Percentiles rank a stretch among this genome's conserved stretches.
Conservation (phyloP, 2,329 filamentous ascomycete species). For the Teratosphaeriaceae sp. region DNA sequence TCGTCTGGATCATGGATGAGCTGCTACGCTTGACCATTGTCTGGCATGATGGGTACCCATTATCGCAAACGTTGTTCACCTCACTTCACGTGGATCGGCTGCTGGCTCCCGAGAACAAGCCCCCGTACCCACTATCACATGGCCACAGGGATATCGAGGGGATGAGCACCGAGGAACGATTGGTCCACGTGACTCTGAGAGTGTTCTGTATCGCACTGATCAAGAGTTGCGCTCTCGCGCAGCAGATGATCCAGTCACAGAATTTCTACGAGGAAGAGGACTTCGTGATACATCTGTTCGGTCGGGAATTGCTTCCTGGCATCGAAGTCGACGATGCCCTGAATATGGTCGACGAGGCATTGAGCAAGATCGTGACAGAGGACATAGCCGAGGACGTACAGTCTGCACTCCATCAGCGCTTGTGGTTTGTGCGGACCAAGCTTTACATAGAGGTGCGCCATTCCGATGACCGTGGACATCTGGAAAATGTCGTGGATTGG, state of each 20-base stretch:
- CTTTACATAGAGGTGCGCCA: conserved; percentile 41
- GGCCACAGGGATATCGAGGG: conserved; percentile 36
- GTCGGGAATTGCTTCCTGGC: conserved; percentile 64
- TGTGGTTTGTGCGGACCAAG: conserved; percentile 61
- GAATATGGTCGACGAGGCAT: conserved; percentile 48
- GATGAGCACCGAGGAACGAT: conserved; percentile 24
- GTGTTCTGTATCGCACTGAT: conserved; percentile 82
- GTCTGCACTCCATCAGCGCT: conserved; percentile 36
- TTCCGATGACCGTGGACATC: conserved; percentile 34
- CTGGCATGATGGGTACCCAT: conserved; percentile 92
- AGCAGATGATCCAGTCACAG: conserved; percentile 69
- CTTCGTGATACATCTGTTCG: conserved; percentile 88
- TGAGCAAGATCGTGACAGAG: conserved; percentile 39
- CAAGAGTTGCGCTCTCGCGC: conserved; percentile 75
- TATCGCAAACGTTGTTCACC: conserved; percentile 91
- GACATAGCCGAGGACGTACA: conserved; percentile 12
- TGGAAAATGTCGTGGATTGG: conserved; percentile 49
- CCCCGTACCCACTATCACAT: conserved; percentile 20
- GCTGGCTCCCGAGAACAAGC: conserved; percentile 54
- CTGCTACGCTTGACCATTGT: conserved; percentile 90
- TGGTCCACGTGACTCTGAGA: conserved; percentile 60
- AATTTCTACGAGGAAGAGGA: conserved; percentile 98
- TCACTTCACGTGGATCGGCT: conserved; percentile 84
- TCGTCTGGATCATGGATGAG: conserved; percentile 91
- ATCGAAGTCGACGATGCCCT: conserved; percentile 54